Base-by-base conservation (phyloP, 805 yeast species). In the Komagataella ulmi region DNA sequence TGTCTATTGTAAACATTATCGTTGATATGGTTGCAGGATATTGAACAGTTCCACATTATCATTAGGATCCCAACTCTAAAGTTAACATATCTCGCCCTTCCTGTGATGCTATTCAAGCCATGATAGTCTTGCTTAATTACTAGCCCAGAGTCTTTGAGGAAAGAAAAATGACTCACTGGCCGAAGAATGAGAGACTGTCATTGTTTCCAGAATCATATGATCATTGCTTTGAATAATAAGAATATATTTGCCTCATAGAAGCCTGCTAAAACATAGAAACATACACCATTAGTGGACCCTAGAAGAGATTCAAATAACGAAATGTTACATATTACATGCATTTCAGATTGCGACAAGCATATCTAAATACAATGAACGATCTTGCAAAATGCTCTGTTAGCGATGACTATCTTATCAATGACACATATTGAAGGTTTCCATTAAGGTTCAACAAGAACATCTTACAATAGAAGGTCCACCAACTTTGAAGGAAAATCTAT, bases 351-450 rank as follows among this genome's bases (percentile, higher is more conserved):
- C 90, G 90, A 77, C 97, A 91, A 81, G 90, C 97, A 57, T 98
- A 91, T 76, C 98, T 97, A 73, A 97, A 91, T 73, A 91, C 98
- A 58, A 98, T 97, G 88, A 58, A 98, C 97, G 88, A 91, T 91
- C 71, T 90, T 98, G 64, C 96, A 89, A 77, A 87, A 88, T 72
- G 96, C 98, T 59, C 91, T 91, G 96, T 88, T 96, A 60, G 91
- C 91, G 73, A 84, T 91, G 91, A 91, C 86, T 91, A 97, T 47
- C 91, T 91, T 65, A 97, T 91, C 63, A 90, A 89, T 77, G 18
- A 18, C 97, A 91, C 75, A 88, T 90, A 70, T 91, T 90, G 69
- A 97, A 90, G 80, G 90, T 65, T 97, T 97, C 64, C 75, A 91
- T 65, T 97, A 90, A 79, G 97, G 97, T 65, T 90, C 97, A 61